Evolutionary conservation across 176 grass and related monocot species (phyloP).

Genomic region (Oryza glaberrima): DNA sequence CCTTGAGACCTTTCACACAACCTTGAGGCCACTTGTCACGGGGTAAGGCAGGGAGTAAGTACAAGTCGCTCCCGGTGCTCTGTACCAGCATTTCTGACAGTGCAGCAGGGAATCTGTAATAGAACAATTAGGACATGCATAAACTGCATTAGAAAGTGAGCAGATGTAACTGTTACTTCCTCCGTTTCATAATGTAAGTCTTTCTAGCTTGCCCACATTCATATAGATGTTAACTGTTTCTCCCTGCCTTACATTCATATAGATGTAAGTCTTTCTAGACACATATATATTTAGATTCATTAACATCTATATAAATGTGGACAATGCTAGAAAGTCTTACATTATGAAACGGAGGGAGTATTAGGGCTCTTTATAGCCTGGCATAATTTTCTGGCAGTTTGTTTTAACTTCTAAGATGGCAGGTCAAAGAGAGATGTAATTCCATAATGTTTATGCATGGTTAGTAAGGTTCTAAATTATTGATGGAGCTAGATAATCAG

Average conservation of each 20-base stretch:
- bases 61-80: conserved; percentile 68
- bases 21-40: conserved; percentile 77
- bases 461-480: conserved; percentile 13
- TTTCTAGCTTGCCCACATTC: no score
- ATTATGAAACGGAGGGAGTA: no score
- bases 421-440: not conserved
- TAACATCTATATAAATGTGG: no score
- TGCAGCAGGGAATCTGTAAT: conserved; percentile 79
- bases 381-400: not conserved
- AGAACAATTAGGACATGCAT: conserved; percentile 2
- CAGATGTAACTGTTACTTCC: not conserved
- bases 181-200: no score
- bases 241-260: no score
- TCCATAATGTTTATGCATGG: not conserved
- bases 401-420: not conserved
- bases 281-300: no score
- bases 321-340: no score
- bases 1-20: conserved; percentile 77
- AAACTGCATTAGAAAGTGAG: not conserved
- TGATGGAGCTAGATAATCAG: conserved; percentile 4
- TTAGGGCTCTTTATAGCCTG: not conserved
- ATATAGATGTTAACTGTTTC: no score
- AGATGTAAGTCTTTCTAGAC: no score
- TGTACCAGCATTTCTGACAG: conserved; percentile 87
- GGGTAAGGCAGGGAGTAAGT: conserved; percentile 78